Percentiles rank a stretch among this genome's conserved stretches.
phyloP scores from a whole-genome alignment of 1,139 yeast genomes.

The Hanseniaspora uvarum region DNA sequence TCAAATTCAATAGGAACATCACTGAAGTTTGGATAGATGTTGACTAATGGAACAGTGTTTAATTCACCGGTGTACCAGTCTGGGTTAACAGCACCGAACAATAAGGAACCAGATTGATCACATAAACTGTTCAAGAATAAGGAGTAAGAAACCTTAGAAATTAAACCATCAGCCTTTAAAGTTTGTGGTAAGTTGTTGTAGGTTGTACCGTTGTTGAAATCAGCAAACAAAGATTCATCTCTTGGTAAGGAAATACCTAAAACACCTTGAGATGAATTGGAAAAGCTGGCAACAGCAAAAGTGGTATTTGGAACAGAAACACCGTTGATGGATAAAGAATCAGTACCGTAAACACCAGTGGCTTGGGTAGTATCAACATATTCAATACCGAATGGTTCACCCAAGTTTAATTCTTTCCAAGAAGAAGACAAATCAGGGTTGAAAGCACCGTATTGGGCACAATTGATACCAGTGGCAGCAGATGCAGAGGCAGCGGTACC shows the following conservation, averaged over 20 bases:
- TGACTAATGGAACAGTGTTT: conserved; percentile 37
- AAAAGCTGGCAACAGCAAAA: conserved; percentile 50
- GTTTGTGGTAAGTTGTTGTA: conserved; percentile 51
- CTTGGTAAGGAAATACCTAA: conserved; percentile 54
- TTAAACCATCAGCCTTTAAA: conserved; percentile 45
- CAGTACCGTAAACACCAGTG: conserved; percentile 56
- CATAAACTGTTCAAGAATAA: conserved; percentile 38
- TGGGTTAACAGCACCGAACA: conserved; percentile 52
- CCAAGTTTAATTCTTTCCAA: conserved; percentile 35
- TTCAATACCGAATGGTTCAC: conserved; percentile 39
- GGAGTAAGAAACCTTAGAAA: conserved; percentile 46
- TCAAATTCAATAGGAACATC: conserved; percentile 34
- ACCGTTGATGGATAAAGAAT: conserved; percentile 39
- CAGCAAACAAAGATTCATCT: conserved; percentile 34
- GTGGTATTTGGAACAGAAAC: conserved; percentile 34
- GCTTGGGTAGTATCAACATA: conserved; percentile 61
- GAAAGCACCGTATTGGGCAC: conserved; percentile 20
- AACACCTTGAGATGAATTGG: conserved; percentile 50
- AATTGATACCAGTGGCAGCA: conserved; percentile 11
- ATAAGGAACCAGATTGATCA: conserved; percentile 38
- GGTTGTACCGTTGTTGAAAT: conserved; percentile 4
- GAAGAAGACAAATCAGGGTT: conserved; percentile 32
- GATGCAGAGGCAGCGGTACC: conserved; percentile 22
- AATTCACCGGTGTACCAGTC: conserved; percentile 35
- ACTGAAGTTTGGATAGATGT: conserved; percentile 21